phyloP scores from a whole-genome alignment of 2,329 filamentous ascomycete genomes.

The Curvularia verruculosa region DNA sequence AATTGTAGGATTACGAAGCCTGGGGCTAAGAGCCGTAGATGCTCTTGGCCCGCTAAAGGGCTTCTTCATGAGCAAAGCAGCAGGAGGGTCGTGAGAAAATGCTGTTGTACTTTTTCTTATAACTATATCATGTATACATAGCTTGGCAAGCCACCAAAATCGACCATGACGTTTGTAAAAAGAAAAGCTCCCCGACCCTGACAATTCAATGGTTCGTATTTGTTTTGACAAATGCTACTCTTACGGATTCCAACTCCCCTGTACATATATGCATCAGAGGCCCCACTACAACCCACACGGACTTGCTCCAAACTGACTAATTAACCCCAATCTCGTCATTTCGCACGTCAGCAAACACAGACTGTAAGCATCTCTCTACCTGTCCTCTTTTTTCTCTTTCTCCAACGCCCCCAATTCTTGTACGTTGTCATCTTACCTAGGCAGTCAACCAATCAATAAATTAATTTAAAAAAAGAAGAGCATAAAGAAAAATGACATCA shows the following conservation, averaged over 20 bases:
- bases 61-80: slow-evolving; percentile 78
- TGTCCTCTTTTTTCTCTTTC: no score
- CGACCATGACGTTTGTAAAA: not conserved
- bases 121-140: slow-evolving; percentile 9
- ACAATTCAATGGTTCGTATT: not conserved
- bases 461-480: not conserved
- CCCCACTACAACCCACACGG: slow-evolving; percentile 3
- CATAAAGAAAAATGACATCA: slow-evolving; percentile 29
- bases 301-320: not conserved
- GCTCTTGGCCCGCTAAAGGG: slow-evolving; percentile 76
- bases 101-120: slow-evolving; percentile 19
- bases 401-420: no score
- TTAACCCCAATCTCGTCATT: not conserved
- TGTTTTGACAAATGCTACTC: not conserved
- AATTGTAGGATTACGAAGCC: slow-evolving; percentile 76
- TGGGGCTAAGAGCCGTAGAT: slow-evolving; percentile 79
- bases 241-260: not conserved
- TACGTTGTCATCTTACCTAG: no score
- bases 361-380: not conserved
- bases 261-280: not conserved
- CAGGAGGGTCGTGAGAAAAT: slow-evolving; percentile 39
- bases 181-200: not conserved
- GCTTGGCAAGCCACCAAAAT: not conserved
- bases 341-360: not conserved
- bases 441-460: no score